phyloP scores from a whole-genome alignment of 495 filamentous ascomycete species.

The Stereocaulon alpinum region DNA sequence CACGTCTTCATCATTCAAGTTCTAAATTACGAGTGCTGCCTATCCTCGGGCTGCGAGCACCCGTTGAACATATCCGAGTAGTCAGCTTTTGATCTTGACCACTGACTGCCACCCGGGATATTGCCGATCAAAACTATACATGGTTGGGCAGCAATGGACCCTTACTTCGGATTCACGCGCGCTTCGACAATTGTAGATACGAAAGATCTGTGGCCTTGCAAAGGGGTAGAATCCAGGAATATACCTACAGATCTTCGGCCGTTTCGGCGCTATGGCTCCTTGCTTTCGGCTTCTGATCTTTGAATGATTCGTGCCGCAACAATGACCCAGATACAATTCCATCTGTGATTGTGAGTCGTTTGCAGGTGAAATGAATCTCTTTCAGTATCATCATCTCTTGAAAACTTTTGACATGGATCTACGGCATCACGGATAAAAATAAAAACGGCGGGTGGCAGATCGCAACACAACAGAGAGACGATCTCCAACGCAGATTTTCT shows the following conservation, averaged over 20 bases:
- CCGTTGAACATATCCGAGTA: not conserved
- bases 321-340: too few relatives aligned
- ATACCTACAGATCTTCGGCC: too few relatives aligned
- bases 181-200: too few relatives aligned
- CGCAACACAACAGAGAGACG: not conserved
- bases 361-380: too few relatives aligned
- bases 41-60: not conserved
- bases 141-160: not conserved
- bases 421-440: not conserved
- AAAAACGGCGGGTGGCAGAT: slow-evolving; percentile 1
- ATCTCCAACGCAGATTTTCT: not conserved
- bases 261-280: too few relatives aligned
- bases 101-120: not conserved
- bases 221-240: too few relatives aligned
- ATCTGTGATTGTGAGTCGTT: too few relatives aligned
- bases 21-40: not conserved
- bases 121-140: not conserved
- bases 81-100: not conserved
- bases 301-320: too few relatives aligned
- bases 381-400: too few relatives aligned
- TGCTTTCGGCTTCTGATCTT: too few relatives aligned
- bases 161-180: not conserved
- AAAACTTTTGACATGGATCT: not conserved
- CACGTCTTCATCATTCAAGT: too few relatives aligned
- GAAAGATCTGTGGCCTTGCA: too few relatives aligned